These are phyloP conservation scores for Dioscorea cayenensis DNA, from an alignment of 116 monocot genomes.

Conservation along the genomic window DNA sequence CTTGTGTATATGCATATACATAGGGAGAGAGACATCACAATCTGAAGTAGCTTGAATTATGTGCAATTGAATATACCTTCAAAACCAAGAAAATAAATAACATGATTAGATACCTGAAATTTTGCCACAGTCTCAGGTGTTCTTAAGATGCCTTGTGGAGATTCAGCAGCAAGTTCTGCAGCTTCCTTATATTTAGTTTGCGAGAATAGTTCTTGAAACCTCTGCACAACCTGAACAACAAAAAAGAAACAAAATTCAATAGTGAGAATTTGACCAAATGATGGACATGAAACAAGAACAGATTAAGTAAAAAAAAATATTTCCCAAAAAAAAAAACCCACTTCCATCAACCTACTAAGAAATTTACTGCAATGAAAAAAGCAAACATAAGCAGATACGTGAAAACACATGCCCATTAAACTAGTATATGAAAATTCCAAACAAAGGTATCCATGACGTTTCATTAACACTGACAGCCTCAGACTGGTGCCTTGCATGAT, in stretches of 20 bases:
- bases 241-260: background rate
- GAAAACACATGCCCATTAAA: too few species aligned
- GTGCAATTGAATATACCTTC: background rate
- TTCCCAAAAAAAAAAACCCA: background rate
- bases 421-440: too few species aligned
- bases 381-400: too few species aligned
- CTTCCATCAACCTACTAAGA: too few species aligned
- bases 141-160: conserved; percentile 92
- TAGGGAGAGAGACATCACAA: too few species aligned
- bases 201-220: conserved; percentile 95
- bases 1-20: too few species aligned
- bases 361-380: too few species aligned
- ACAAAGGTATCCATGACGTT: too few species aligned
- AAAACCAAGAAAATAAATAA: background rate
- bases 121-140: conserved; percentile 98
- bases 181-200: conserved; percentile 99
- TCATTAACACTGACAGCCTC: too few species aligned
- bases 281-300: background rate
- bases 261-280: background rate
- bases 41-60: background rate
- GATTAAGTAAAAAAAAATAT: background rate
- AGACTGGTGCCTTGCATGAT: too few species aligned
- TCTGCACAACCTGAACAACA: conserved; percentile 78
- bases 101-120: conserved; percentile 67
- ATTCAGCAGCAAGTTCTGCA: conserved; percentile 99